A percentile compares a stretch with the other conserved stretches of the same genome.
Evolutionary conservation across 768 basidiomycete species (phyloP).

Genomic region (Lactifluus subvellereus): DNA sequence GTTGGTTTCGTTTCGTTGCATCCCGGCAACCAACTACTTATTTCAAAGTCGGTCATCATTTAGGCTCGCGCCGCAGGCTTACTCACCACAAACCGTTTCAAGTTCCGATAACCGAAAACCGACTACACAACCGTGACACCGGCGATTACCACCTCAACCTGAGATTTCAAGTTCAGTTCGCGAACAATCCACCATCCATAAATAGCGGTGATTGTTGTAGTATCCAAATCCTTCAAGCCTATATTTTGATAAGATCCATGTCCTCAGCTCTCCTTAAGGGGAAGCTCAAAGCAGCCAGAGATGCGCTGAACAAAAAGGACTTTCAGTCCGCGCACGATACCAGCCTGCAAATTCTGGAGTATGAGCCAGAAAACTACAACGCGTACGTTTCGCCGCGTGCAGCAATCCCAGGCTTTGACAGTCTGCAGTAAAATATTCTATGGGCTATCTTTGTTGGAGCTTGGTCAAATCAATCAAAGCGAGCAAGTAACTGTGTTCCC

Average conservation of each 20-base stretch:
- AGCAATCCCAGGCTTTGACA: not conserved
- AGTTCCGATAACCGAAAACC: too few relatives aligned
- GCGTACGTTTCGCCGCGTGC: conserved; percentile 50
- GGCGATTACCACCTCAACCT: too few relatives aligned
- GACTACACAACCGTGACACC: not conserved
- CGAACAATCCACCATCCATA: too few relatives aligned
- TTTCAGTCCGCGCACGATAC: conserved; percentile 60
- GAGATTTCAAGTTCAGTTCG: too few relatives aligned
- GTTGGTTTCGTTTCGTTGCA: not conserved
- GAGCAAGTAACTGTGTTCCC: conserved; percentile 64
- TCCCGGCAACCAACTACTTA: too few relatives aligned
- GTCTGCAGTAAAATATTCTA: conserved; percentile 72
- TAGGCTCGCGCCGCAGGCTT: too few relatives aligned
- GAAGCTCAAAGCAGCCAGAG: conserved; percentile 76
- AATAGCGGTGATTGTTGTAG: too few relatives aligned
- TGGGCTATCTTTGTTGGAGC: conserved; percentile 71
- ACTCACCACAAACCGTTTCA: too few relatives aligned
- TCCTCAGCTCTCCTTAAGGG: conserved; percentile 46
- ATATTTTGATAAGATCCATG: not conserved
- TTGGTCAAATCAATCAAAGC: conserved; percentile 64
- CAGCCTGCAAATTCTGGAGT: conserved; percentile 60
- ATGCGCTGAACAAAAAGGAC: conserved; percentile 70
- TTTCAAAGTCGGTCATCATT: not conserved
- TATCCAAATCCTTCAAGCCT: not conserved
- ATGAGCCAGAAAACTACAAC: conserved; percentile 79